Evolutionary conservation across 805 yeast genomes (phyloP).

Genomic region (Brettanomyces custersianus): DNA sequence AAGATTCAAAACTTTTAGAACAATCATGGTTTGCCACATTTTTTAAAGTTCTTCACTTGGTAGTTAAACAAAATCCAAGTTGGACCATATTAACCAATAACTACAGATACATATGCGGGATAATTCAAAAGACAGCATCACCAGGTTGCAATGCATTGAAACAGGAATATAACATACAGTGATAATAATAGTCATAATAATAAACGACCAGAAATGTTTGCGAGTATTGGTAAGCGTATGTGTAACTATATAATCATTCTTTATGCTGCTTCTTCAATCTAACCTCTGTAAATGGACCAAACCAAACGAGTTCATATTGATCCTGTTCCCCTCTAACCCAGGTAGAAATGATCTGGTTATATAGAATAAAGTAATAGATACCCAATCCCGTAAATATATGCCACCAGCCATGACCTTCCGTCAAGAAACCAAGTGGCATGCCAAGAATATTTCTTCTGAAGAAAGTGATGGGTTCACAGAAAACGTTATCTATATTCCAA

Average conservation of each 20-base stretch:
- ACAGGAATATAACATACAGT: not conserved
- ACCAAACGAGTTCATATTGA: slow-evolving; percentile 50
- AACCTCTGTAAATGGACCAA: slow-evolving; percentile 46
- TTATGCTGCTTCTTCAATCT: slow-evolving; percentile 5
- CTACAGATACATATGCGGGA: slow-evolving; percentile 12
- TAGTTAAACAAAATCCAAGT: slow-evolving; percentile 5
- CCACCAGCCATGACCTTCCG: slow-evolving; percentile 99
- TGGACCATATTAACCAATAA: slow-evolving; percentile 11
- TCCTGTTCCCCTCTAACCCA: slow-evolving; percentile 51
- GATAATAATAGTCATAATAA: not conserved
- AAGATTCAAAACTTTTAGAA: slow-evolving; percentile 2
- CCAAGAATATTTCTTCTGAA: slow-evolving; percentile 56
- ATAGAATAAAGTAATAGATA: slow-evolving; percentile 76
- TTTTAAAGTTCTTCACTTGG: slow-evolving; percentile 6
- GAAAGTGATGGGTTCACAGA: slow-evolving; percentile 51
- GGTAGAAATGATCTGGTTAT: slow-evolving; percentile 65
- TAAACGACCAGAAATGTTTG: too few species aligned
- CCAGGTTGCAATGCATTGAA: slow-evolving; percentile 1
- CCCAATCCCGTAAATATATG: slow-evolving; percentile 82
- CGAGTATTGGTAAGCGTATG: too few species aligned
- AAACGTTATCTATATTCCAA: slow-evolving; percentile 86
- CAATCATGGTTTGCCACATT: slow-evolving; percentile 8
- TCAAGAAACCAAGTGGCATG: slow-evolving; percentile 73
- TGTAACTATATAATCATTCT: not conserved
- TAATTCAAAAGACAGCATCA: not conserved